A percentile compares a stretch with the other conserved stretches of the same genome.
Evolutionary conservation across 495 filamentous ascomycete genomes (phyloP).

Genomic region (Neurospora sp.): DNA sequence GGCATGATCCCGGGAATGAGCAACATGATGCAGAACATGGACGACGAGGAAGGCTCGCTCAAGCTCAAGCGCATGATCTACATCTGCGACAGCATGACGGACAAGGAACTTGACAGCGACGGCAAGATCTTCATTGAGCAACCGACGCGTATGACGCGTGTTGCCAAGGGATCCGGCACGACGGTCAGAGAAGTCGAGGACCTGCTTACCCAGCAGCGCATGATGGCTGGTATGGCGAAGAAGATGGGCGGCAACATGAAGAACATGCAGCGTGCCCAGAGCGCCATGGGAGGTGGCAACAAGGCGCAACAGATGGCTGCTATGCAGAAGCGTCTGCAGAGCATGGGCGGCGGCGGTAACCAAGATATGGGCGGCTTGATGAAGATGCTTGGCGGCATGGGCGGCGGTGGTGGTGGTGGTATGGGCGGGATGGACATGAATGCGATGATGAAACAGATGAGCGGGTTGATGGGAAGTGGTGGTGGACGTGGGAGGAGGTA

Average conservation of each 20-base stretch:
- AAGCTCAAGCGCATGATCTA: slow-evolving; percentile 98
- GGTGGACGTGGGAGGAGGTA: slow-evolving; percentile 18
- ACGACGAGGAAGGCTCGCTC: slow-evolving; percentile 86
- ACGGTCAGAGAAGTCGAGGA: slow-evolving; percentile 93
- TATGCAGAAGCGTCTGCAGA: slow-evolving; percentile 90
- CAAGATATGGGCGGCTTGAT: slow-evolving; percentile 76
- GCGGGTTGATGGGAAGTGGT: slow-evolving; percentile 39
- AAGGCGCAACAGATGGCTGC: slow-evolving; percentile 90
- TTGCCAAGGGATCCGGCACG: slow-evolving; percentile 83
- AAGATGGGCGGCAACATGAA: slow-evolving; percentile 94
- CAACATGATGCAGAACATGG: slow-evolving; percentile 86
- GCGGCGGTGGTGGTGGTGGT: slow-evolving; percentile 40
- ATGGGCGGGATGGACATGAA: slow-evolving; percentile 70
- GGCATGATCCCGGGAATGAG: slow-evolving; percentile 96
- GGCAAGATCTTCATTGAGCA: slow-evolving; percentile 90
- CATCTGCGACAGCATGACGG: slow-evolving; percentile 96
- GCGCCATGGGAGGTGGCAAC: slow-evolving; percentile 76
- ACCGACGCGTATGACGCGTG: slow-evolving; percentile 86
- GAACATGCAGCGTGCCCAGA: slow-evolving; percentile 90
- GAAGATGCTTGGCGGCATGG: slow-evolving; percentile 64
- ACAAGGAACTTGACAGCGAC: slow-evolving; percentile 87
- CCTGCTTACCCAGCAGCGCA: slow-evolving; percentile 89
- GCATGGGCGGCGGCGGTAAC: slow-evolving; percentile 75
- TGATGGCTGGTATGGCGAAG: slow-evolving; percentile 99
- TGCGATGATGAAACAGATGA: slow-evolving; percentile 80